phyloP scores from a whole-genome alignment of 202 grass and related monocot species.

The Elaeis oleifera region DNA sequence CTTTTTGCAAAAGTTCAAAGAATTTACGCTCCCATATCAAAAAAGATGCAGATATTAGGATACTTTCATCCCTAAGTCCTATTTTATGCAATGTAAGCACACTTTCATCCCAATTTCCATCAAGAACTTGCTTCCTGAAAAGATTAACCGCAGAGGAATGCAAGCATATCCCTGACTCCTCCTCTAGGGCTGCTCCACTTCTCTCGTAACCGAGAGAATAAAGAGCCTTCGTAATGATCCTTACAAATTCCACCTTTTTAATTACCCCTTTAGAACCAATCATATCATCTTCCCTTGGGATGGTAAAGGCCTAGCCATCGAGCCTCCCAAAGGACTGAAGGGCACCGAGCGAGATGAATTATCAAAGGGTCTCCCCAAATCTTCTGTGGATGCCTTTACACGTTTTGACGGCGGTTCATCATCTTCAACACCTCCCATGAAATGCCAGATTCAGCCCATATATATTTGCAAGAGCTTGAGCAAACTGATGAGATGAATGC shows the following conservation, averaged over 20 bases:
- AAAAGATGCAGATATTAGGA: slow-evolving; percentile 60
- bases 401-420: slow-evolving; percentile 89
- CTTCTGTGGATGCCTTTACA: slow-evolving; percentile 71
- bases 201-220: slow-evolving; percentile 90
- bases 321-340: slow-evolving; percentile 75
- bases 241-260: slow-evolving; percentile 91
- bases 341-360: slow-evolving; percentile 40
- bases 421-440: slow-evolving; percentile 95
- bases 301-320: slow-evolving; percentile 87
- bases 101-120: slow-evolving; percentile 73
- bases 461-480: slow-evolving; percentile 28
- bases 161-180: slow-evolving; percentile 91
- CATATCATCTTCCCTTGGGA: slow-evolving; percentile 67
- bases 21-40: slow-evolving; percentile 92
- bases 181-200: slow-evolving; percentile 73
- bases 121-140: slow-evolving; percentile 82
- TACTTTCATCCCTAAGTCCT: slow-evolving; percentile 54
- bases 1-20: slow-evolving; percentile 64
- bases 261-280: slow-evolving; percentile 86
- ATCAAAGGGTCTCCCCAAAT: slow-evolving; percentile 37
- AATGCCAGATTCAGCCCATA: slow-evolving; percentile 89
- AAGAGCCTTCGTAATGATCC: slow-evolving; percentile 86
- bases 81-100: slow-evolving; percentile 73
- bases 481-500: too few species aligned
- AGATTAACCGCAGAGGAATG: slow-evolving; percentile 49